A percentile compares a stretch with the other conserved stretches of the same genome.
Evolutionary conservation across 345 rosid species (phyloP).

Genomic region (Euphorbia pulcherrima): DNA sequence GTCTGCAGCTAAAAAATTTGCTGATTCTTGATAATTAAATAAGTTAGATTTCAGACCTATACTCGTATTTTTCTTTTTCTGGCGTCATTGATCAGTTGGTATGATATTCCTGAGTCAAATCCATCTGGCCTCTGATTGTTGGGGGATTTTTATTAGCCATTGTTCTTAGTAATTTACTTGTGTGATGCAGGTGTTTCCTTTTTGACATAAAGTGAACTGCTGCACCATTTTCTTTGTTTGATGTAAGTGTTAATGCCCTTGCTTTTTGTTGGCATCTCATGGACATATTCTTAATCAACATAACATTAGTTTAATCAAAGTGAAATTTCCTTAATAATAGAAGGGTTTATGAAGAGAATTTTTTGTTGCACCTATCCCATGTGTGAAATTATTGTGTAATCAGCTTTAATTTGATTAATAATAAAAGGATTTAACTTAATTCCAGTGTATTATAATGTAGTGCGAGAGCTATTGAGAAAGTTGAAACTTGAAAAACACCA

Average conservation of each 20-base stretch:
- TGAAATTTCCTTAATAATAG: too few relatives aligned
- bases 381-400: too few relatives aligned
- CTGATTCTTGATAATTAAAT: background rate
- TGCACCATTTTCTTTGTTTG: background rate
- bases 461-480: background rate
- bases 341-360: too few relatives aligned
- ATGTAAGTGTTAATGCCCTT: conserved; percentile 5
- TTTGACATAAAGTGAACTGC: background rate
- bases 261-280: background rate
- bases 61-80: background rate
- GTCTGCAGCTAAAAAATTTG: too few relatives aligned
- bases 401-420: background rate
- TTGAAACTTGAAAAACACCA: background rate
- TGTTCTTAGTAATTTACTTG: background rate
- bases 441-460: background rate
- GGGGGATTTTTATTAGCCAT: background rate
- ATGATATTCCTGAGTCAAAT: background rate
- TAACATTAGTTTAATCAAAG: background rate
- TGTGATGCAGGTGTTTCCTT: conserved; percentile 1
- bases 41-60: background rate
- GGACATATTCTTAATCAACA: background rate
- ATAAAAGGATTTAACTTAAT: background rate
- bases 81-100: background rate
- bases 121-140: too few relatives aligned
- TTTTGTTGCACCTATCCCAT: background rate